Conservation (phyloP, 75 land plant species). For the Pinus taeda region DNA sequence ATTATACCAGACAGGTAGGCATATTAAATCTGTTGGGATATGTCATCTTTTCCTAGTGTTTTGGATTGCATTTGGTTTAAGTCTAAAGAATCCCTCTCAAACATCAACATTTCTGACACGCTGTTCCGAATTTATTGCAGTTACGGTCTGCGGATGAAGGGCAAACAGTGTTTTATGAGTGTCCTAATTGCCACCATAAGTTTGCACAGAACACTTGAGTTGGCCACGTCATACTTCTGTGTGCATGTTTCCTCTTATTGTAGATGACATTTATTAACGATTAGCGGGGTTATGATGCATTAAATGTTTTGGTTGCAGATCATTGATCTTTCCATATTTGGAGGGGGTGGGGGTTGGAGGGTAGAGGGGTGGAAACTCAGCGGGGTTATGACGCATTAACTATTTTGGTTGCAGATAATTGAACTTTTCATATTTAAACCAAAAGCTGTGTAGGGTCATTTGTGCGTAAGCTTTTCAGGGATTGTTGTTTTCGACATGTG, state of each 20-base stretch:
- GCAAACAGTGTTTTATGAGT: constrained; percentile 77
- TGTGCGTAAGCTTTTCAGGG: too few species aligned
- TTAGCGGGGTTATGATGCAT: too few species aligned
- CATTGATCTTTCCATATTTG: too few species aligned
- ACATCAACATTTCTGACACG: background rate
- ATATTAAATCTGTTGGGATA: background rate
- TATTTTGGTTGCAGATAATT: too few species aligned
- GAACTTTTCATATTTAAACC: too few species aligned
- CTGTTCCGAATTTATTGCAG: constrained; percentile 29
- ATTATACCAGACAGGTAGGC: constrained; percentile 63
- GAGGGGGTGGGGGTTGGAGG: too few species aligned
- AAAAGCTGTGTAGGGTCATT: too few species aligned
- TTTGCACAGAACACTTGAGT: constrained; percentile 35
- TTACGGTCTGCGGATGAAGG: constrained; percentile 80
- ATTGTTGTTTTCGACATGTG: too few species aligned
- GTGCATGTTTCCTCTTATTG: background rate
- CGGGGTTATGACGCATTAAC: too few species aligned
- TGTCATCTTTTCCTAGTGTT: background rate
- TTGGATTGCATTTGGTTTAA: constrained; percentile 1
- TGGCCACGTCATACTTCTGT: background rate
- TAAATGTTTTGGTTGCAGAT: too few species aligned
- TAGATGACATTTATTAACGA: too few species aligned
- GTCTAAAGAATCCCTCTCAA: background rate
- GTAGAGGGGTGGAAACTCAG: too few species aligned
- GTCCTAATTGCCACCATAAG: constrained; percentile 63